These are phyloP conservation scores for Fusarium heterosporum DNA, from an alignment of 2,329 filamentous ascomycete genomes.

Conservation along the genomic window DNA sequence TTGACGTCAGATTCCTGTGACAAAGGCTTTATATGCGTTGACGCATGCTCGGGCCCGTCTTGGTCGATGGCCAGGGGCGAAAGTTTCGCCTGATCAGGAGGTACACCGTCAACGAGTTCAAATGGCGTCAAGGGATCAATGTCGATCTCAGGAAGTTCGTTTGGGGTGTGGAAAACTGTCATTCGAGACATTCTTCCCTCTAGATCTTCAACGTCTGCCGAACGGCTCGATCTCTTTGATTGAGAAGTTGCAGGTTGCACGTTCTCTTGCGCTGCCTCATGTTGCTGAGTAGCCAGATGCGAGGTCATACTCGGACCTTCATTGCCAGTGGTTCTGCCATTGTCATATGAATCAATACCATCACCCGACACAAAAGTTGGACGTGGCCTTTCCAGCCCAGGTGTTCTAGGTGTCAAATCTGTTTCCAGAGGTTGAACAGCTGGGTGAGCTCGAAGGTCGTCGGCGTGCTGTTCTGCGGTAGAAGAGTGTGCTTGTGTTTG, in stretches of 20 bases:
- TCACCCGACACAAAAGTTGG: conserved; percentile 16
- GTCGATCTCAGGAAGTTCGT: conserved; percentile 9
- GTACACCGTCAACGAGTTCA: conserved; percentile 3
- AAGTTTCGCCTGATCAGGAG: conserved; percentile 4
- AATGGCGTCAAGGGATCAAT: conserved; percentile 10
- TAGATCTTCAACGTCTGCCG: conserved; percentile 22
- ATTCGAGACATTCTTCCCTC: conserved; percentile 24
- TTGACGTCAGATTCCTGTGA: conserved; percentile 20
- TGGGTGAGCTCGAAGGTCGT: conserved; percentile 28
- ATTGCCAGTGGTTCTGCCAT: neutral
- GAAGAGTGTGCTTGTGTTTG: neutral
- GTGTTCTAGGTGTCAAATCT: conserved; percentile 25
- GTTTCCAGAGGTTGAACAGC: conserved; percentile 29
- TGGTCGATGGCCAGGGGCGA: conserved; percentile 20
- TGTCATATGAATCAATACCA: neutral
- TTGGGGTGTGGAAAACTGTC: conserved; percentile 14
- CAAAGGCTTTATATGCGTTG: conserved; percentile 4
- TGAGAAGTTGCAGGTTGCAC: neutral
- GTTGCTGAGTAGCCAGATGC: neutral
- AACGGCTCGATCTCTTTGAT: neutral
- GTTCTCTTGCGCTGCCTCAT: neutral
- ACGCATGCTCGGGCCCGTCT: conserved; percentile 8
- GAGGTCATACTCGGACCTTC: conserved; percentile 1
- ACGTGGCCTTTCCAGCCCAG: conserved; percentile 28
- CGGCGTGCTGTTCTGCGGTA: neutral